phyloP scores from a whole-genome alignment of 352 stramenopile genomes.

The Globisporangium cederbergense region DNA sequence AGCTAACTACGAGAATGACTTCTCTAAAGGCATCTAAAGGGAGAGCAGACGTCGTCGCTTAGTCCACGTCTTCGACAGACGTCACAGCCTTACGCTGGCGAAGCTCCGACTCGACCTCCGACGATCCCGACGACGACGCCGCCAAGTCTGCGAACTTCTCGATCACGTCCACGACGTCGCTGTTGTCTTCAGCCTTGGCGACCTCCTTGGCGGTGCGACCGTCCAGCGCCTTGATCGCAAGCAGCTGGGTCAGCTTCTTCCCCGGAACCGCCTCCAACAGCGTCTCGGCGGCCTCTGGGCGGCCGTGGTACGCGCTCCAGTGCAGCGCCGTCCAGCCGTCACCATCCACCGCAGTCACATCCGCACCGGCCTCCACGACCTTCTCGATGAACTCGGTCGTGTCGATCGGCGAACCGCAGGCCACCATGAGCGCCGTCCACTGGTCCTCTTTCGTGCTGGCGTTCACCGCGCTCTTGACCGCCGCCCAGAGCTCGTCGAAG shows the following conservation, averaged over 20 bases:
- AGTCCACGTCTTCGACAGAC: slow-evolving; percentile 77
- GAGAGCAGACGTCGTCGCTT: slow-evolving; percentile 11
- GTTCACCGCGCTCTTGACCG: slow-evolving; percentile 60
- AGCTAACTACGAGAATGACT: neutral
- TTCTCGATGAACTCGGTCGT: slow-evolving; percentile 76
- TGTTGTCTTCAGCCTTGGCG: slow-evolving; percentile 64
- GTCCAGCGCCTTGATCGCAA: slow-evolving; percentile 53
- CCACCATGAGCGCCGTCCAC: slow-evolving; percentile 83
- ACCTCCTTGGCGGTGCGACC: slow-evolving; percentile 62
- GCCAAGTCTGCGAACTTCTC: slow-evolving; percentile 31
- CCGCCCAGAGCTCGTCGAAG: slow-evolving; percentile 66
- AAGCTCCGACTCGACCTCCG: slow-evolving; percentile 28
- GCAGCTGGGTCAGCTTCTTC: slow-evolving; percentile 38
- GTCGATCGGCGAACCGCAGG: slow-evolving; percentile 74
- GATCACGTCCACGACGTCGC: slow-evolving; percentile 63
- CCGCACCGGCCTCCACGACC: slow-evolving; percentile 47
- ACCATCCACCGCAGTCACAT: slow-evolving; percentile 62
- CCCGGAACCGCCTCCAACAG: slow-evolving; percentile 42
- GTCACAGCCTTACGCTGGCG: slow-evolving; percentile 56
- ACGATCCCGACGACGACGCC: slow-evolving; percentile 6
- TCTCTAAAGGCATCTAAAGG: slow-evolving; percentile 12
- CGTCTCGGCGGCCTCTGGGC: slow-evolving; percentile 53
- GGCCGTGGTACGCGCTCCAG: slow-evolving; percentile 80
- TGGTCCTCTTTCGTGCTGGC: slow-evolving; percentile 67
- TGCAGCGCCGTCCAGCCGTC: slow-evolving; percentile 83